Evolutionary conservation across 352 stramenopile species (phyloP), one percentile per base, ranked within the genome.

Genomic region (Phytophthora capsici): DNA sequence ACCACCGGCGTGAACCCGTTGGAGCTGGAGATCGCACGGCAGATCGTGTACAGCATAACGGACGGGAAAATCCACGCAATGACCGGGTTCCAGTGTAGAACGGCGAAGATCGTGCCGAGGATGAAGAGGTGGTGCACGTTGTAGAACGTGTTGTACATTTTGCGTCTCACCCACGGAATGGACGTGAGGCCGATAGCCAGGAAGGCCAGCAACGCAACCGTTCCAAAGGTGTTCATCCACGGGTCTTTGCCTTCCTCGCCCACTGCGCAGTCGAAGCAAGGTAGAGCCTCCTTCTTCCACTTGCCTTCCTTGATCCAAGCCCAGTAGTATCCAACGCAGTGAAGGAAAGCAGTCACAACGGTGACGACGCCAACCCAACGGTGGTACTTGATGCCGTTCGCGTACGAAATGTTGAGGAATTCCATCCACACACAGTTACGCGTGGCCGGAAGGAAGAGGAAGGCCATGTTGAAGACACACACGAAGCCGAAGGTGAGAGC

Each of bases 401-500:
- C 71, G 58, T 80, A 86, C 41, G 77, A 84, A 25, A 86, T 78
- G 41, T 80, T 82, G 65, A 88, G 63, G 13, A 82, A 81, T 26
- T 86, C 74, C 73, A 86, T 84, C 78, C 78, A 88, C 4, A 72
- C 74, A 46, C 77, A 72, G 43, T 86, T 81, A 2, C 74, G 62
- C 8, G 76, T 86, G 0, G 63, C 63, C 3, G 69, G 75, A 0
- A 88, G 52, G 41, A 83, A 81, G 2, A 88, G 58, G 55, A 86
- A 86, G 1, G 69, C 69, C 69, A 86, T 66, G 66, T 86, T 86
- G 66, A 60, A 84, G 1, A 84, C 20, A 34, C 71, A 77, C n/a
- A 61, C 67, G 49, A 73, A 82, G 46, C 71, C 74, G 4, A 82
- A 66, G 3, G 57, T 71, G 45, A 79, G 45, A 1, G 45, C 57